A percentile compares a stretch with the other conserved stretches of the same genome.
Evolutionary conservation across 2,329 filamentous ascomycete species (phyloP).

Genomic region (Calonectria ilicicola): DNA sequence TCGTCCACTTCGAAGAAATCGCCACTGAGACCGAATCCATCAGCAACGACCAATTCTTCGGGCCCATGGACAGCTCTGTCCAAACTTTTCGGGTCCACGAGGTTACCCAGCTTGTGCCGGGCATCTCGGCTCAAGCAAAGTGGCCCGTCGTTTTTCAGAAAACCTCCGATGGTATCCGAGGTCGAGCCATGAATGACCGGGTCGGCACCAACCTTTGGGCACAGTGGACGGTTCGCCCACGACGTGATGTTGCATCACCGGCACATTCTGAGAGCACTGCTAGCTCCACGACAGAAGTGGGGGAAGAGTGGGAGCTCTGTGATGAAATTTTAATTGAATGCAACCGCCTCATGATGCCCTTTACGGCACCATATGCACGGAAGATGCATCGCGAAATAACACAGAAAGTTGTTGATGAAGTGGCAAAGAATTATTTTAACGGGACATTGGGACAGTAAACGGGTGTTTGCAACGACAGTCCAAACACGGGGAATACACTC

Average conservation of each 20-base stretch:
- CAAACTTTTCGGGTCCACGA: conserved; percentile 41
- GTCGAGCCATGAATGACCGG: conserved; percentile 50
- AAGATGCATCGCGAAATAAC: conserved; percentile 41
- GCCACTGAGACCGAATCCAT: conserved; percentile 45
- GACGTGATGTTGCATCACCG: not conserved
- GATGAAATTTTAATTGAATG: conserved; percentile 44
- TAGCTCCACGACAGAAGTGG: conserved; percentile 21
- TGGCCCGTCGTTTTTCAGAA: conserved; percentile 58
- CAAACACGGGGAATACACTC: not conserved
- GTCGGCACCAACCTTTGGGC: conserved; percentile 53
- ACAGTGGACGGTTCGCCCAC: conserved; percentile 39
- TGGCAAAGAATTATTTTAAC: conserved; percentile 23
- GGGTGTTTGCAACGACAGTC: not conserved
- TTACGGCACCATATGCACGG: conserved; percentile 41
- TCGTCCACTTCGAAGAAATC: conserved; percentile 48
- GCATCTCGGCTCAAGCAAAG: conserved; percentile 50
- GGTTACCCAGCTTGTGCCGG: conserved; percentile 48
- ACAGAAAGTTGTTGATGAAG: conserved; percentile 43
- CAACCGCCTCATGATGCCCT: conserved; percentile 46
- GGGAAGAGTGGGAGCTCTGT: conserved; percentile 43
- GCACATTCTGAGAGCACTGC: conserved; percentile 22
- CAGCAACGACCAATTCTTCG: conserved; percentile 54
- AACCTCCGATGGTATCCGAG: conserved; percentile 52
- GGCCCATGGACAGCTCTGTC: conserved; percentile 48
- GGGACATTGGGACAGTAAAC: not conserved